These are phyloP conservation scores for Pythium volutum DNA, from an alignment of 352 stramenopile species.

Conservation along the genomic window DNA sequence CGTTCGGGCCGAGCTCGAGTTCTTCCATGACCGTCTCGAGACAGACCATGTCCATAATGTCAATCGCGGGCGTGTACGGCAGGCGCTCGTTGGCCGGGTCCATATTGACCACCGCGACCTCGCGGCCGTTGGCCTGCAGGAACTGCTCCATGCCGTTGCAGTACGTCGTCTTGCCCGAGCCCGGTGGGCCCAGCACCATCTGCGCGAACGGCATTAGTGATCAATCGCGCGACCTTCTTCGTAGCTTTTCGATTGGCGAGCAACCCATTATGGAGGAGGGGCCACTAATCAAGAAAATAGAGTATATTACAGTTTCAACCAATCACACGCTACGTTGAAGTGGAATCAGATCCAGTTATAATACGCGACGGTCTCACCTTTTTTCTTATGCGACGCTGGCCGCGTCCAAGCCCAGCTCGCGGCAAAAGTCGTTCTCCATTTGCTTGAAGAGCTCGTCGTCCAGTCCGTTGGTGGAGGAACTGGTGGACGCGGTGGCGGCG, in stretches of 20 bases:
- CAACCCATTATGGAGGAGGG: neutral
- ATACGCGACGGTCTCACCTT: neutral
- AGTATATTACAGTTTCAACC: slow-evolving; percentile 1
- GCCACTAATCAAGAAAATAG: slow-evolving; percentile 4
- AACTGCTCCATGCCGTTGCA: slow-evolving; percentile 98
- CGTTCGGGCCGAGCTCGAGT: slow-evolving; percentile 95
- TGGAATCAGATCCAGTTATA: neutral
- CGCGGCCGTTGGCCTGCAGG: slow-evolving; percentile 56
- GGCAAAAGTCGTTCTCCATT: slow-evolving; percentile 76
- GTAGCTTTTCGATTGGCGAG: slow-evolving; percentile 12
- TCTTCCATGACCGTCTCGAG: slow-evolving; percentile 94
- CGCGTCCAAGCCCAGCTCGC: slow-evolving; percentile 58
- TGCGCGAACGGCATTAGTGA: slow-evolving; percentile 84
- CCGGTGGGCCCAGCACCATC: slow-evolving; percentile 69
- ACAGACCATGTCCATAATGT: slow-evolving; percentile 96
- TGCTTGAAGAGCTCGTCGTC: slow-evolving; percentile 77
- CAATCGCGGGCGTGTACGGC: slow-evolving; percentile 78
- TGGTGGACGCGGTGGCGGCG: neutral
- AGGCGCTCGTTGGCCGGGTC: slow-evolving; percentile 96
- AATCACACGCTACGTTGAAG: slow-evolving; percentile 6
- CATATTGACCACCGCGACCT: slow-evolving; percentile 95
- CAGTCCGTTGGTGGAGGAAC: neutral
- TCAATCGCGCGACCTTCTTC: slow-evolving; percentile 15
- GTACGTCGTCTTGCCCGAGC: slow-evolving; percentile 98
- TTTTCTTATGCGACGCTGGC: neutral